These are phyloP conservation scores for Aspergillus hiratsukae DNA, from an alignment of 2,329 filamentous ascomycete genomes.

Conservation along the genomic window DNA sequence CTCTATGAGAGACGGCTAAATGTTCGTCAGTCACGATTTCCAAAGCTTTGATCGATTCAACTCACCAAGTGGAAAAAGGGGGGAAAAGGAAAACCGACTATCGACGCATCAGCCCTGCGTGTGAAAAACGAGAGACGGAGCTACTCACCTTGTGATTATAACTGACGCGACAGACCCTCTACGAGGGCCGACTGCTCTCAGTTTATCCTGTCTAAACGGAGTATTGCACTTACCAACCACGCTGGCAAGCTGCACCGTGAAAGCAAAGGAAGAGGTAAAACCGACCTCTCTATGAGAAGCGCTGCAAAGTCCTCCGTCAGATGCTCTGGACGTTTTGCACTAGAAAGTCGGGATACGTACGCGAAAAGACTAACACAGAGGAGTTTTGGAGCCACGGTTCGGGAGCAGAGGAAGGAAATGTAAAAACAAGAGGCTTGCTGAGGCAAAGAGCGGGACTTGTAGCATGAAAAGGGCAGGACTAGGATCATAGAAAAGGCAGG, in stretches of 20 bases:
- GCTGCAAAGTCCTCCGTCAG: neutral
- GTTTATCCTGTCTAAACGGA: neutral
- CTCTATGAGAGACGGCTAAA: too few relatives aligned
- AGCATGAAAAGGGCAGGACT: too few relatives aligned
- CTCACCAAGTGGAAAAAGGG: too few relatives aligned
- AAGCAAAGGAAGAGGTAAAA: neutral
- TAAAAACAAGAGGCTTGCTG: neutral
- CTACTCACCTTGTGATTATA: neutral
- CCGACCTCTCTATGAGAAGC: neutral
- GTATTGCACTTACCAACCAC: neutral
- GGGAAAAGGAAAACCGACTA: conserved; percentile 1
- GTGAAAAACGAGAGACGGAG: neutral
- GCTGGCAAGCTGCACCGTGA: neutral
- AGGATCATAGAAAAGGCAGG: neutral
- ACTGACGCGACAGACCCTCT: neutral
- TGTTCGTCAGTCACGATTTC: too few relatives aligned
- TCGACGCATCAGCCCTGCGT: neutral
- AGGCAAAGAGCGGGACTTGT: too few relatives aligned
- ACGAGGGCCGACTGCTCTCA: neutral
- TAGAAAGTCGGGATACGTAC: neutral
- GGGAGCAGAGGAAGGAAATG: neutral
- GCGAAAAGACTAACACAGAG: neutral
- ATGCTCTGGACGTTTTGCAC: neutral
- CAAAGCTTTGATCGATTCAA: neutral
- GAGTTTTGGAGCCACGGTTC: neutral